These are phyloP conservation scores for Curvularia eragrostidis DNA, from an alignment of 2,329 filamentous ascomycete genomes.

Conservation along the genomic window DNA sequence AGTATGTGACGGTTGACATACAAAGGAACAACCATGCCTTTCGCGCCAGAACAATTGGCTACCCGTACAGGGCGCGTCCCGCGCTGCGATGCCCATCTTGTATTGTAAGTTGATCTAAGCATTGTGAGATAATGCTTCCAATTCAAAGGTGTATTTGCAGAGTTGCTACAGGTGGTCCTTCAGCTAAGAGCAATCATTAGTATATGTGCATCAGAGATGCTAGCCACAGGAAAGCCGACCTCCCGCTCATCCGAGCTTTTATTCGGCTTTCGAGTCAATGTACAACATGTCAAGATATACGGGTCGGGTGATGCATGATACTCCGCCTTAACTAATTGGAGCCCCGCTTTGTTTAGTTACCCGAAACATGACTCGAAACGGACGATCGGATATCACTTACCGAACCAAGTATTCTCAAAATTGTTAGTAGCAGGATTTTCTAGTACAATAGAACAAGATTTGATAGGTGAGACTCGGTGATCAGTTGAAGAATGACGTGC, in stretches of 20 bases:
- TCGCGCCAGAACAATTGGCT: neutral
- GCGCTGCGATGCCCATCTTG: neutral
- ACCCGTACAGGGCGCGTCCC: neutral
- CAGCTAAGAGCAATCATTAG: too few species aligned
- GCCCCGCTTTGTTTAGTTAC: too few species aligned
- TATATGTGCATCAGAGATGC: neutral
- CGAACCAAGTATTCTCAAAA: neutral
- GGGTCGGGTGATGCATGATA: too few species aligned
- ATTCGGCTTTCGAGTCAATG: too few species aligned
- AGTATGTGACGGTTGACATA: neutral
- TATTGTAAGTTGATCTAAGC: neutral
- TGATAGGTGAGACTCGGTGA: neutral
- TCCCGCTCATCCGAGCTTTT: neutral
- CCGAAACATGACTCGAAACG: neutral
- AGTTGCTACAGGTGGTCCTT: neutral
- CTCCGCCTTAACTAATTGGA: too few species aligned
- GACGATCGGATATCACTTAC: neutral
- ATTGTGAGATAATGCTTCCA: neutral
- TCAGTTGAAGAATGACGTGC: neutral
- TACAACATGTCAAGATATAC: too few species aligned
- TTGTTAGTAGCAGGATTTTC: neutral
- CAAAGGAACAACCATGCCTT: neutral
- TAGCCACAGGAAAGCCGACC: neutral
- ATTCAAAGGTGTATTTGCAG: neutral
- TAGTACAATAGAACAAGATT: conserved; percentile 14